phyloP scores from a whole-genome alignment of 2,329 filamentous ascomycete species.

The Paramyrothecium sp. region DNA sequence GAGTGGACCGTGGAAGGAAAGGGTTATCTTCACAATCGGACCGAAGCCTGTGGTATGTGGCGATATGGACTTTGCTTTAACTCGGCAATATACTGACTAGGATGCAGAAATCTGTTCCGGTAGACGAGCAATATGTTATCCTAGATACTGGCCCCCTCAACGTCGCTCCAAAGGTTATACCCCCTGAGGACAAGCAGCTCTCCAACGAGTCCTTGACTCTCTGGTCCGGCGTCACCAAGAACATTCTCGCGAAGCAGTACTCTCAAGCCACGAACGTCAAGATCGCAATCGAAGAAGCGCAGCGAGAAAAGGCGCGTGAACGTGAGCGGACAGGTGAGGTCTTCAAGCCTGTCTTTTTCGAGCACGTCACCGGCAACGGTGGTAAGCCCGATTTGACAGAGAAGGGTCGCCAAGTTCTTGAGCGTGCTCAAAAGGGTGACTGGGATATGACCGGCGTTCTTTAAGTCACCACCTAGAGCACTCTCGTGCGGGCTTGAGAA shows the following conservation, averaged over 20 bases:
- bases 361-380: conserved; percentile 52
- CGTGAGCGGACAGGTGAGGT: conserved; percentile 66
- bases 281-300: conserved; percentile 85
- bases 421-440: conserved; percentile 50
- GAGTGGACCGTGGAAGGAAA: conserved; percentile 82
- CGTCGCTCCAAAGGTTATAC: conserved; percentile 76
- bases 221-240: conserved; percentile 84
- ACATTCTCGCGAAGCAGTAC: conserved; percentile 82
- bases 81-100: conserved; percentile 6
- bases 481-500: not conserved
- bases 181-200: conserved; percentile 75
- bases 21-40: conserved; percentile 59
- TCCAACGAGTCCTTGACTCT: conserved; percentile 86
- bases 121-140: conserved; percentile 68
- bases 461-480: conserved; percentile 12
- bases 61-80: not conserved
- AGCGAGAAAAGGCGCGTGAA: conserved; percentile 80
- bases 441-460: conserved; percentile 49
- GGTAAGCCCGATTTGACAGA: conserved; percentile 56
- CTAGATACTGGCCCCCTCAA: conserved; percentile 85
- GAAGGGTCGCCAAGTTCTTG: conserved; percentile 49
- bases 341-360: conserved; percentile 91
- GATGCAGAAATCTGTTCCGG: conserved; percentile 39
- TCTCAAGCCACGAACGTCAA: conserved; percentile 82
- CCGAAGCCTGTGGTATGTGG: conserved; percentile 59